A percentile compares a stretch with the other conserved stretches of the same genome.
Evolutionary conservation across 192 early-diverging fungal genomes (phyloP).

Genomic region (Pilobolus umbonatus): DNA sequence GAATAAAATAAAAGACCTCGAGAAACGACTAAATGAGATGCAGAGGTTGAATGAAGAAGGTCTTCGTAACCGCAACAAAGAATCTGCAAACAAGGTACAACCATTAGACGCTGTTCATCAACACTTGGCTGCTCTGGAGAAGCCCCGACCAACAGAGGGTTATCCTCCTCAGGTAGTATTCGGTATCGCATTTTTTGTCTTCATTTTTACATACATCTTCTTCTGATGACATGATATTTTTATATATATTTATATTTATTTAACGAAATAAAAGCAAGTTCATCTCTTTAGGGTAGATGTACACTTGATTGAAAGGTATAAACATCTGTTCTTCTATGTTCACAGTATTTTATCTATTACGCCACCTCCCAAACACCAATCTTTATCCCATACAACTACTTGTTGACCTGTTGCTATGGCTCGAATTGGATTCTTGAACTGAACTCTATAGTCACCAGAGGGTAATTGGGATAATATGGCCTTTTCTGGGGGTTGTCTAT

Average conservation of each 20-base stretch:
- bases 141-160: conserved; percentile 47
- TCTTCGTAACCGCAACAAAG: not conserved
- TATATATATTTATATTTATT: not conserved
- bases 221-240: conserved; percentile 39
- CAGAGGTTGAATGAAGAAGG: not conserved
- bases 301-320: too few species aligned
- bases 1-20: not conserved
- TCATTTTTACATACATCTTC: conserved; percentile 61
- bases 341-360: conserved; percentile 30
- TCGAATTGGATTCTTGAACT: conserved; percentile 32
- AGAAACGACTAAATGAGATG: not conserved
- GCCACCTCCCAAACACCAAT: conserved; percentile 44
- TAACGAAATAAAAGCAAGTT: not conserved
- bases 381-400: conserved; percentile 39
- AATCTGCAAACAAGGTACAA: conserved; percentile 12
- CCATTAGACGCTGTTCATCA: conserved; percentile 34
- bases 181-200: conserved; percentile 52
- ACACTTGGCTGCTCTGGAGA: conserved; percentile 24
- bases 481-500: conserved; percentile 48
- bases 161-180: conserved; percentile 58
- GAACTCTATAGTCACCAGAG: conserved; percentile 17
- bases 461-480: conserved; percentile 29
- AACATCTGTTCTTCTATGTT: not conserved
- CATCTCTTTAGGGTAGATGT: too few species aligned
- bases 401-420: conserved; percentile 41